These are phyloP conservation scores for Lactarius sanguifluus DNA, from an alignment of 768 basidiomycete genomes.

Conservation along the genomic window DNA sequence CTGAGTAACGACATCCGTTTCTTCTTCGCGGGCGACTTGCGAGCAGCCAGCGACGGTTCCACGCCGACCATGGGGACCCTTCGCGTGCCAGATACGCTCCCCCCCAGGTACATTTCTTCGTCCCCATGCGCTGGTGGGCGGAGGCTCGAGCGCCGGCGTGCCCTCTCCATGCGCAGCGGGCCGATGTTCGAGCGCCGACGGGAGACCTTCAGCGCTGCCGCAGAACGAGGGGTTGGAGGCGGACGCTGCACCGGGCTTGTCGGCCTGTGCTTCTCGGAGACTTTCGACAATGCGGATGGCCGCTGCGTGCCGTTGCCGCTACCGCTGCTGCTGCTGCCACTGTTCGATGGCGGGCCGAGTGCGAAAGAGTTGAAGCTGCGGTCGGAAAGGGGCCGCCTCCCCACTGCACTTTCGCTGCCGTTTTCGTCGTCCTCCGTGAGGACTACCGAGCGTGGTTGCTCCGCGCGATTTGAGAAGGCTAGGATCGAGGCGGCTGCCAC, in stretches of 20 bases:
- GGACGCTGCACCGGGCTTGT: constrained; percentile 14
- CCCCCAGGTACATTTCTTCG: constrained; percentile 37
- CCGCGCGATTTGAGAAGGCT: constrained; percentile 60
- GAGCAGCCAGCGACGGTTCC: constrained; percentile 27
- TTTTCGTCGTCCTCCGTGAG: constrained; percentile 74
- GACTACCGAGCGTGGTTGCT: constrained; percentile 53
- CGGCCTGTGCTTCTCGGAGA: background rate
- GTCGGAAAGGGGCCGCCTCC: constrained; percentile 54
- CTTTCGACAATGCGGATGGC: constrained; percentile 1
- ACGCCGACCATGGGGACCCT: constrained; percentile 40
- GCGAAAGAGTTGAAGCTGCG: constrained; percentile 58
- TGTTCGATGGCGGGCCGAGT: constrained; percentile 46
- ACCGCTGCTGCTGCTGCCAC: constrained; percentile 36
- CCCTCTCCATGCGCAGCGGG: constrained; percentile 70
- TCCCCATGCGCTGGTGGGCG: constrained; percentile 66
- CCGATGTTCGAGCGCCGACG: constrained; percentile 75
- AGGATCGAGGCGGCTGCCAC: constrained; percentile 67
- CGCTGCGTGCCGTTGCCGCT: constrained; percentile 29
- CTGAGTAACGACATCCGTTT: constrained; percentile 58
- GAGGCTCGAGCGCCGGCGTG: constrained; percentile 73
- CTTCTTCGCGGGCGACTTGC: constrained; percentile 58
- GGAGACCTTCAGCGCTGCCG: constrained; percentile 36
- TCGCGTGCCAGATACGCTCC: constrained; percentile 39
- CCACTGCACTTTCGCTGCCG: constrained; percentile 33
- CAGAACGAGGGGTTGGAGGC: constrained; percentile 17